Percentiles rank a stretch among this genome's conserved stretches.
Conservation (phyloP, 2,329 filamentous ascomycete genomes). For the Monosporascus sp. region DNA sequence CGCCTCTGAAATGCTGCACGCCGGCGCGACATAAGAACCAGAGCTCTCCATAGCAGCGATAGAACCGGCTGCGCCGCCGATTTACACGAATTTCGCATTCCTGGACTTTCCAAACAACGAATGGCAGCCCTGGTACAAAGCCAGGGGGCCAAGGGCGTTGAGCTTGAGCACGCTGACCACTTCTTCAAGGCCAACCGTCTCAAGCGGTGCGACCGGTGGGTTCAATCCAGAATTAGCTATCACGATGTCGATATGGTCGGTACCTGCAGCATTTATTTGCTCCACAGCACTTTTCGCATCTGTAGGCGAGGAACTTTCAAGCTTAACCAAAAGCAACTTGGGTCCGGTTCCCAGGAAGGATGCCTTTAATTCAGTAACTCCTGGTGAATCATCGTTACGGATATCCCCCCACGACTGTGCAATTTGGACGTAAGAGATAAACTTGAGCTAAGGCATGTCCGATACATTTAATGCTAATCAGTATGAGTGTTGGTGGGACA, state of each 20-base stretch:
- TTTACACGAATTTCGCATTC: conserved; percentile 24
- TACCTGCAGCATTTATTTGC: conserved; percentile 16
- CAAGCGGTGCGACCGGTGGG: conserved; percentile 16
- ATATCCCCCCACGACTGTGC: conserved; percentile 33
- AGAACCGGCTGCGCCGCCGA: conserved; percentile 23
- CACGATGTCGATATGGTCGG: conserved; percentile 27
- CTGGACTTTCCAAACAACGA: conserved; percentile 25
- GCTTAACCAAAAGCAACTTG: conserved; percentile 22
- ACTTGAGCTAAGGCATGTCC: conserved; percentile 22
- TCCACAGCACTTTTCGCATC: conserved; percentile 21
- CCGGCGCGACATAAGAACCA: conserved; percentile 11
- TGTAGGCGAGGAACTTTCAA: conserved; percentile 19
- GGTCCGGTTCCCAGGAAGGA: conserved; percentile 17
- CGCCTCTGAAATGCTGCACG: conserved; percentile 27
- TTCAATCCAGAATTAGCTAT: conserved; percentile 31
- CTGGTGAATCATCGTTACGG: conserved; percentile 21
- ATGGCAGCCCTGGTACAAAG: conserved; percentile 26
- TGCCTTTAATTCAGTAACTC: conserved; percentile 17
- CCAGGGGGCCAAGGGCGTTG: conserved; percentile 24
- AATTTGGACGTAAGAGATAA: conserved; percentile 30
- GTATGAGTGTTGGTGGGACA: background rate
- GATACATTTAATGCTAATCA: conserved; percentile 19
- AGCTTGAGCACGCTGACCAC: conserved; percentile 16
- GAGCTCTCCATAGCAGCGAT: conserved; percentile 12
- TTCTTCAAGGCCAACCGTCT: conserved; percentile 23